Percentiles rank a stretch among this genome's conserved stretches.
These are phyloP conservation scores for Colletotrichum australisinense DNA, from an alignment of 2,329 filamentous ascomycete genomes.

Conservation along the genomic window DNA sequence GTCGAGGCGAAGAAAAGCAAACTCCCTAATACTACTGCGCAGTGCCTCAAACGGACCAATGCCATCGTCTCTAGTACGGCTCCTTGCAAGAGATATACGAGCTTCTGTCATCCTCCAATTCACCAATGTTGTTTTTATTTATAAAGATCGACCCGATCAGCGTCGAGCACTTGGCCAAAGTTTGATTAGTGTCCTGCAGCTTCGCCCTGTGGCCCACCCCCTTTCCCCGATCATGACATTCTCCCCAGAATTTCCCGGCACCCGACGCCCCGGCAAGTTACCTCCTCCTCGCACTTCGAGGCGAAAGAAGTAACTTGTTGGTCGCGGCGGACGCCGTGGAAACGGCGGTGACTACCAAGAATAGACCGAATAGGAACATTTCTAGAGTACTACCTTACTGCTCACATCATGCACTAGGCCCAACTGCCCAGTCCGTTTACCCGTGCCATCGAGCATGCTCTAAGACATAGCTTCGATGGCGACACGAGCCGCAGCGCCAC, in stretches of 20 bases:
- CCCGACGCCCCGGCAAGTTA: too few relatives aligned
- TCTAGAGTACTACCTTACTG: too few relatives aligned
- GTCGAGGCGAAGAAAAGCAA: not conserved
- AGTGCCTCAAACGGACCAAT: not conserved
- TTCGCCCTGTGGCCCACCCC: not conserved
- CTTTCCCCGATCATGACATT: not conserved
- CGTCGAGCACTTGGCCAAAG: slow-evolving; percentile 8
- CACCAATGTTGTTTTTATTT: not conserved
- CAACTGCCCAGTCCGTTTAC: not conserved
- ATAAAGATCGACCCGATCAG: slow-evolving; percentile 28
- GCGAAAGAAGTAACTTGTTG: not conserved
- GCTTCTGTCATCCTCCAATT: not conserved
- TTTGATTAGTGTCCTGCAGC: slow-evolving; percentile 18
- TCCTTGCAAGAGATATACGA: not conserved
- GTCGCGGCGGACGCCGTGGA: not conserved
- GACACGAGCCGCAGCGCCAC: slow-evolving; percentile 1
- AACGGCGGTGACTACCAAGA: slow-evolving; percentile 15
- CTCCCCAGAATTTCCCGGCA: not conserved
- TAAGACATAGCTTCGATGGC: not conserved
- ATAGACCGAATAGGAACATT: not conserved
- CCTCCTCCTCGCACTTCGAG: not conserved
- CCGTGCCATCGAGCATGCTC: not conserved
- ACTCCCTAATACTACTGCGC: not conserved
- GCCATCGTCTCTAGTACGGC: not conserved
- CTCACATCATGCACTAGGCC: not conserved